phyloP scores from a whole-genome alignment of 2,329 filamentous ascomycete genomes.

The Uncinocarpus reesii region DNA sequence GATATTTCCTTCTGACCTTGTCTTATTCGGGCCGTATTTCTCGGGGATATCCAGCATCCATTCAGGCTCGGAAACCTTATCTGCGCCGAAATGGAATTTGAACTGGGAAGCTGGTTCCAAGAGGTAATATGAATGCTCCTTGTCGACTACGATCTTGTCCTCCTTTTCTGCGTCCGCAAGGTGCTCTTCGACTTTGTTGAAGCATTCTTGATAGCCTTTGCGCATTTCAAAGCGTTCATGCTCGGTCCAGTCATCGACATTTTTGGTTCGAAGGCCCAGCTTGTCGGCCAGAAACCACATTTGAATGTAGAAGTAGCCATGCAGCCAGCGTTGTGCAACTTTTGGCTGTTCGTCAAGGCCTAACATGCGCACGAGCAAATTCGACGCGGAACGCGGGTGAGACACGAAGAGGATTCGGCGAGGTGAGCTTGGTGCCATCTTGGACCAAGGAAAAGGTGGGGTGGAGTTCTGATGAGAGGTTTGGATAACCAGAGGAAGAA shows the following conservation, averaged over 20 bases:
- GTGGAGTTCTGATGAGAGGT: neutral
- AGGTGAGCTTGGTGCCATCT: conserved; percentile 1
- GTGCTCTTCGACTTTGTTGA: conserved; percentile 23
- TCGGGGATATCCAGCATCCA: conserved; percentile 10
- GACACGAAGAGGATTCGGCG: conserved; percentile 21
- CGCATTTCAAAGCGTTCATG: conserved; percentile 21
- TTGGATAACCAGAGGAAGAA: neutral
- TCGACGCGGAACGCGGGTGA: conserved; percentile 27
- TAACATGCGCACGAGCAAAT: conserved; percentile 26
- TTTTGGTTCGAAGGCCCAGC: conserved; percentile 17
- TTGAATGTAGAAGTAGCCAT: conserved; percentile 26
- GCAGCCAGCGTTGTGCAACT: conserved; percentile 17
- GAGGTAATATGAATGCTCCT: conserved; percentile 26
- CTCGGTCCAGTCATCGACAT: conserved; percentile 23
- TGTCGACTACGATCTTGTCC: conserved; percentile 27
- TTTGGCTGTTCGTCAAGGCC: conserved; percentile 24
- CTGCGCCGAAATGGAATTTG: conserved; percentile 4
- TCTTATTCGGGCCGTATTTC: conserved; percentile 11
- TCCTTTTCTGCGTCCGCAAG: conserved; percentile 19
- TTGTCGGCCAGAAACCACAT: conserved; percentile 12
- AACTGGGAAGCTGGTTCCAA: conserved; percentile 9
- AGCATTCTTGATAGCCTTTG: conserved; percentile 21
- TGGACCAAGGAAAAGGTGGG: neutral
- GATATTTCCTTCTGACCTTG: conserved; percentile 24
- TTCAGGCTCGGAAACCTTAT: neutral